phyloP scores from a whole-genome alignment of 2,329 filamentous ascomycete genomes.

The Triangularia setosa region DNA sequence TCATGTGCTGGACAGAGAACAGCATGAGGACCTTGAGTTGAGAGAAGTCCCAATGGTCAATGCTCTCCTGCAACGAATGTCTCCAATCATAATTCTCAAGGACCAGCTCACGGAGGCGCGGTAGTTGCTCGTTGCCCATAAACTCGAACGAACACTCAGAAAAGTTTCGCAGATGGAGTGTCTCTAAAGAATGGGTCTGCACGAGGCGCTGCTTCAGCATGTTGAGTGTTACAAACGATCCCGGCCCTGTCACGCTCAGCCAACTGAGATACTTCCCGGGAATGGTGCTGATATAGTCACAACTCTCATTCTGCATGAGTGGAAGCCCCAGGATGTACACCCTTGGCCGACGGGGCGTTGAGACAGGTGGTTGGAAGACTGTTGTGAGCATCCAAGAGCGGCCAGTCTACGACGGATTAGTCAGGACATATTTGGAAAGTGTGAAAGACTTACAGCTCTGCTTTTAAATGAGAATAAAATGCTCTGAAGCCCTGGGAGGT shows the following conservation, averaged over 20 bases:
- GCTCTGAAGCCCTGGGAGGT: not conserved
- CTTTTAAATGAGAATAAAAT: not conserved
- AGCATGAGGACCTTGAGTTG: not conserved
- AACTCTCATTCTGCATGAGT: not conserved
- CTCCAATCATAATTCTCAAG: not conserved
- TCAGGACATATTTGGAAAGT: not conserved
- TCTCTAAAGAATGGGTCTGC: not conserved
- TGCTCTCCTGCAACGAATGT: not conserved
- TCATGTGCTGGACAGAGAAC: not conserved
- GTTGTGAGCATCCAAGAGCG: not conserved
- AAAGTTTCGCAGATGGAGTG: not conserved
- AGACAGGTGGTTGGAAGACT: not conserved
- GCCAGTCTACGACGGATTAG: not conserved
- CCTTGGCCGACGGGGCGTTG: not conserved
- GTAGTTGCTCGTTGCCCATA: not conserved
- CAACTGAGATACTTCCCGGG: not conserved
- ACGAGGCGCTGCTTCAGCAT: not conserved
- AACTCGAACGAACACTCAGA: not conserved
- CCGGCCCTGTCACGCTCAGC: not conserved
- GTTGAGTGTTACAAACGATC: not conserved
- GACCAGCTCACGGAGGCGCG: not conserved
- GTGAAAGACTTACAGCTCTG: not conserved
- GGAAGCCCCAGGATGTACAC: not conserved
- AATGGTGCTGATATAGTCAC: not conserved
- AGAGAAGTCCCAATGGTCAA: not conserved